Conservation (phyloP, 139 green algal species). For the Picochlorum sp. region DNA sequence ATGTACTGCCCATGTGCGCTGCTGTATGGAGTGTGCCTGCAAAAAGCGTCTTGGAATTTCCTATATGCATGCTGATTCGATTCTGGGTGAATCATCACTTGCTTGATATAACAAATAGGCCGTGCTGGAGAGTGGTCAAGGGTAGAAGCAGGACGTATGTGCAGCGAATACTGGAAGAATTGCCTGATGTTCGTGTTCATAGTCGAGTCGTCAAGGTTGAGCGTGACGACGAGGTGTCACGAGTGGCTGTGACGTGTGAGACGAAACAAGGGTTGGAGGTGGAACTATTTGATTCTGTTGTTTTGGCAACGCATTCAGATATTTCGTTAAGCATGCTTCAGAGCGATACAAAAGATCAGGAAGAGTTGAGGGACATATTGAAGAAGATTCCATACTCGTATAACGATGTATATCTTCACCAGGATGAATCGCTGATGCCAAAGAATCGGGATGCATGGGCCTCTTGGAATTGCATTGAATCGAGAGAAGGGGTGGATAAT, state of each 20-base stretch:
- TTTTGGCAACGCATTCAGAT: constrained; percentile 84
- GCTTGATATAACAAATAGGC: constrained; percentile 76
- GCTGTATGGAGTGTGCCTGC: constrained; percentile 89
- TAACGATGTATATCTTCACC: constrained; percentile 87
- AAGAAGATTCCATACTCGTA: constrained; percentile 65
- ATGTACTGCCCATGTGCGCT: constrained; percentile 93
- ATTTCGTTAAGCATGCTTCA: constrained; percentile 56
- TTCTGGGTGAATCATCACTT: constrained; percentile 98
- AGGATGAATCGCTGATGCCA: constrained; percentile 75
- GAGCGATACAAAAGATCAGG: not conserved
- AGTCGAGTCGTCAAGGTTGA: constrained; percentile 25
- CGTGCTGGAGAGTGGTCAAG: constrained; percentile 82
- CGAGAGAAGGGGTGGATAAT: not conserved
- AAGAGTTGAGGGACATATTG: constrained; percentile 60
- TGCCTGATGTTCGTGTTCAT: constrained; percentile 62
- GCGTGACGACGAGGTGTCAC: not conserved
- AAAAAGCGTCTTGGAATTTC: constrained; percentile 71
- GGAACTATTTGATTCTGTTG: constrained; percentile 62
- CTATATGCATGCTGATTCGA: constrained; percentile 70
- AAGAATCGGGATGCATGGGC: constrained; percentile 56
- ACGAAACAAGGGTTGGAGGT: not conserved
- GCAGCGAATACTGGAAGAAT: constrained; percentile 47
- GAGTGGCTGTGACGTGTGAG: not conserved
- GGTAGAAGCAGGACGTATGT: constrained; percentile 73
- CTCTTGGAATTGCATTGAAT: constrained; percentile 83